Evolutionary conservation across 495 filamentous ascomycete species (phyloP), one percentile per base, ranked within the genome.

Genomic region (Penicillium roqueforti): DNA sequence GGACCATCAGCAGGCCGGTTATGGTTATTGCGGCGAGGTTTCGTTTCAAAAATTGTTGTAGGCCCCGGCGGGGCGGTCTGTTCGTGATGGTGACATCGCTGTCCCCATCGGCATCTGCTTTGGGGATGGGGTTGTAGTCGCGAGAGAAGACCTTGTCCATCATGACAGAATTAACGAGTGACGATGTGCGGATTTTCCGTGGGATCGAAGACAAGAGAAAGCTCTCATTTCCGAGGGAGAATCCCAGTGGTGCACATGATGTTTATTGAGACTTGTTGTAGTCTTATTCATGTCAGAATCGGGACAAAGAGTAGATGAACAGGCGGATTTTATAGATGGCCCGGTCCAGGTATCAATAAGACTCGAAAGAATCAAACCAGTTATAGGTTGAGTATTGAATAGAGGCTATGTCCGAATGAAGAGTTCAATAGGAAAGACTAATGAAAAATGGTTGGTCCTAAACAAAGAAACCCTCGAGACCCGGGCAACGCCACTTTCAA

Each of bases 21-120:
- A 58, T 55, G 14, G 56, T 58, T 23, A 54, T 58, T 32, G 46
- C 51, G 6, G 51, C 31, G 2, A 58, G 46, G 18, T 58, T 51
- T n/a, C 39, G 26, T 26, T 55, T 55, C 10, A 55, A 4, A 13
- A 58, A 58, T 3, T 32, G 26, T 1, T 38, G 23, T 0, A 45
- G 3, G 2, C 16, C 18, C 4, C 38, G 56, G 13, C 56, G 46
- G 10, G 45, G 18, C 2, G 29, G 56, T 19, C 51, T 16, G 25
- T 26, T 47, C 14, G 51, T 54, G 9, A 55, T 2, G 10, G 56
- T 46, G 18, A 32, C 29, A 36, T 58, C 51, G 31, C 45, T 55
- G 51, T 58, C 56, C 0, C 51, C 32, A 11, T 58, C 51, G 1
- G 37, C 20, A 4, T 58, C 56, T 4, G 11, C 7, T 16, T 50